Evolutionary conservation across 2,329 filamentous ascomycete genomes (phyloP), one percentile per base, ranked within the genome.

Genomic region (Colletotrichum truncatum): DNA sequence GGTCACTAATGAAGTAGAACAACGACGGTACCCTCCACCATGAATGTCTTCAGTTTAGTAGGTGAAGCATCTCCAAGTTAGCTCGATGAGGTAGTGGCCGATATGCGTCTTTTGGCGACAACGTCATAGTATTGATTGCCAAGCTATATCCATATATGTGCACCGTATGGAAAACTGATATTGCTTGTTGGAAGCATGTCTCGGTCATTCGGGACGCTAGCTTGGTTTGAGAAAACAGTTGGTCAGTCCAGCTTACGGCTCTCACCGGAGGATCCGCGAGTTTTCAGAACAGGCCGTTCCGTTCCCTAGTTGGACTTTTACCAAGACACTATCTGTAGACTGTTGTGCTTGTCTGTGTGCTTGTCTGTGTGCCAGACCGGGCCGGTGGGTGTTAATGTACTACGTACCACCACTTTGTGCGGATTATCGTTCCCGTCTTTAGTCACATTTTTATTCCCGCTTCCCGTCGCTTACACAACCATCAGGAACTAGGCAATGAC

Each of bases 381-480:
- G 25, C 52, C 36, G 36, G 52, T 21, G 30, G 52, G n/a, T n/a
- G n/a, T n/a, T n/a, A n/a, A n/a, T n/a, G n/a, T n/a, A n/a, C n/a
- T 32, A 39, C 41, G 16, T 26, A 18, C 26, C 9, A 12, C 12
- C 41, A 45, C 18, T 21, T 39, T 28, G 41, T 58, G 28, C 46
- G 53, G 23, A 18, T 30, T 21, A 34, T 30, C 34, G 59, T 34
- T 63, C 59, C 43, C 59, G 59, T 30, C 10, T 48, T 49, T 63
- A 51, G 53, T 41, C 41, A 12, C 21, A 26, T 38, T 25, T n/a
- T 25, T 16, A 57, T 39, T 48, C 25, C 45, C 54, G 60, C 32
- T 38, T 52, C 36, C 38, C 52, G 25, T 49, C 32, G 9, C n/a
- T 43, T 28, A 7, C 23, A 28, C 34, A 18, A n/a, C 52, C 12